Conservation (phyloP, 2,329 filamentous ascomycete species). For the Pseudocercospora fijiensis region DNA sequence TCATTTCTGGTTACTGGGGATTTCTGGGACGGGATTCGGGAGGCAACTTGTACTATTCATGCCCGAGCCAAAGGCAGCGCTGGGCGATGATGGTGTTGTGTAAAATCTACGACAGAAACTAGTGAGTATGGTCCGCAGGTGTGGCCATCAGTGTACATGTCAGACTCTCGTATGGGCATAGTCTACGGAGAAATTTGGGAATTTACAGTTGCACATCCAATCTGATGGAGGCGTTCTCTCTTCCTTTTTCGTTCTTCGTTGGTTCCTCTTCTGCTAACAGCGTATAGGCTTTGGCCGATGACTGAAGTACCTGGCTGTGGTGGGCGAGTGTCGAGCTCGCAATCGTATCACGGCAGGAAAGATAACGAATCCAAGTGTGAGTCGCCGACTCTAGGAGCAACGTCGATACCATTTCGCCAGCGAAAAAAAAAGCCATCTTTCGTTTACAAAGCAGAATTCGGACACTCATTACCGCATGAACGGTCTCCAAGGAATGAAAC, state of each 20-base stretch:
- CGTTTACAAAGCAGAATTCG: neutral
- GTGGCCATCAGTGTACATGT: neutral
- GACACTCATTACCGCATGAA: neutral
- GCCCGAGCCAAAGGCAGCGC: neutral
- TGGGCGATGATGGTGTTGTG: neutral
- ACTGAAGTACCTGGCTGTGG: neutral
- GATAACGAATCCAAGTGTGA: neutral
- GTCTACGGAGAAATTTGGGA: neutral
- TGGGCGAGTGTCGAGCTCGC: neutral
- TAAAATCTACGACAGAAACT: constrained; percentile 4
- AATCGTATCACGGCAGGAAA: neutral
- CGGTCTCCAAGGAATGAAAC: neutral
- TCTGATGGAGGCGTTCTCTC: neutral
- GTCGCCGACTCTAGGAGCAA: neutral
- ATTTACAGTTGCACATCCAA: neutral
- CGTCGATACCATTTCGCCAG: neutral
- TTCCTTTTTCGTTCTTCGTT: neutral
- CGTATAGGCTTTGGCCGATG: neutral
- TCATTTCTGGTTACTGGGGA: neutral
- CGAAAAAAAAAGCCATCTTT: neutral
- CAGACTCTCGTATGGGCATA: constrained; percentile 1
- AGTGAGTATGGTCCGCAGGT: neutral
- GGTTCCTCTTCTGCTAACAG: neutral
- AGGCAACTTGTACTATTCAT: neutral
- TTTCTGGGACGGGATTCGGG: neutral